Evolutionary conservation across 2,329 filamentous ascomycete genomes (phyloP).

Genomic region (Ophiostoma tasmaniense): DNA sequence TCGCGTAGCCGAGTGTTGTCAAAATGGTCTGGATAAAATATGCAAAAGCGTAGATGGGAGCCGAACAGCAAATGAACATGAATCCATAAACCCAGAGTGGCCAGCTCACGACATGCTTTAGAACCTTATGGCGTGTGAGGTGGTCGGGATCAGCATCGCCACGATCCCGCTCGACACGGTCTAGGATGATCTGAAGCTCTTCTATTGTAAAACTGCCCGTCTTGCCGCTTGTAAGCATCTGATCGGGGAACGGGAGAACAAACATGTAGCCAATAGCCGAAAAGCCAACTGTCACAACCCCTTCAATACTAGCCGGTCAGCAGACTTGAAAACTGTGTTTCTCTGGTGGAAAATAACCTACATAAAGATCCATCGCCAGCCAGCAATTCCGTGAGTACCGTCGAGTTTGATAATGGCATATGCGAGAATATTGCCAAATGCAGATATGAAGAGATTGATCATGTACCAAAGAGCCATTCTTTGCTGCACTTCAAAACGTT

Average conservation of each 20-base stretch:
- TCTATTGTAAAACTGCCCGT: neutral
- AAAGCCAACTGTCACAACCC: slow-evolving; percentile 22
- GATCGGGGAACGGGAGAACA: neutral
- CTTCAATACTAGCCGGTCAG: neutral
- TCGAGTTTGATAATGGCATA: slow-evolving; percentile 33
- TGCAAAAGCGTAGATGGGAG: slow-evolving; percentile 64
- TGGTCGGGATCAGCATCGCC: neutral
- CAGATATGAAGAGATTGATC: slow-evolving; percentile 25
- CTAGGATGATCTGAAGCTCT: neutral
- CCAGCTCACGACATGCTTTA: slow-evolving; percentile 39
- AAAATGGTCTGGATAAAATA: slow-evolving; percentile 76
- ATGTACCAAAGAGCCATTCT: slow-evolving; percentile 35
- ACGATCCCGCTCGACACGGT: neutral
- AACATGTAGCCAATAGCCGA: neutral
- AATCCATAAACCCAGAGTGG: slow-evolving; percentile 55
- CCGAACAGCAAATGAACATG: slow-evolving; percentile 57
- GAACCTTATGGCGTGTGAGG: slow-evolving; percentile 39
- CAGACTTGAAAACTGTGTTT: neutral
- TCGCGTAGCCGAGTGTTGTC: slow-evolving; percentile 24
- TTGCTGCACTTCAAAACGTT: slow-evolving; percentile 54
- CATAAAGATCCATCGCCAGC: neutral
- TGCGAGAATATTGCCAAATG: slow-evolving; percentile 25
- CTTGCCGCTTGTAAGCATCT: neutral
- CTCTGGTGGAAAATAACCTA: neutral
- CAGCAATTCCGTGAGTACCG: slow-evolving; percentile 29